Conservation (phyloP, 2,329 filamentous ascomycete species). For the Colletotrichum gloeosporioides region DNA sequence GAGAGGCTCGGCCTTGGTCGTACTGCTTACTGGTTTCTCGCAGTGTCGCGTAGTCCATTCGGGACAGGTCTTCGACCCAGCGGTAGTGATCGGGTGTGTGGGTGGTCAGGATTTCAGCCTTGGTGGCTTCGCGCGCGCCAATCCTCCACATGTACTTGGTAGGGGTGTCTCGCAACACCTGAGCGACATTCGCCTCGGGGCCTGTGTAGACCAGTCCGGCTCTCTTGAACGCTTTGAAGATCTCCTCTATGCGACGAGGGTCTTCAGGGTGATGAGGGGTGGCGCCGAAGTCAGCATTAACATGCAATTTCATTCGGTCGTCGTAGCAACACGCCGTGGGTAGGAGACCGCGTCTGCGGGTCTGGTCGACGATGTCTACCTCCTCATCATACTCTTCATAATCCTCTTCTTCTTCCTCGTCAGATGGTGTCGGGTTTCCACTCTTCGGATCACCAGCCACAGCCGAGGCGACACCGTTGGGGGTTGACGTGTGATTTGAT, state of each 20-base stretch:
- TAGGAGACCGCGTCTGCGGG: conserved; percentile 55
- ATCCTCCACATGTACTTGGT: conserved; percentile 78
- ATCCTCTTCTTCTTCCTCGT: conserved; percentile 39
- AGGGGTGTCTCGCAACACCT: conserved; percentile 58
- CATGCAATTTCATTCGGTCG: conserved; percentile 93
- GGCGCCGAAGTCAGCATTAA: conserved; percentile 77
- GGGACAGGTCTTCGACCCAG: conserved; percentile 71
- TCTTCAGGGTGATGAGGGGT: conserved; percentile 92
- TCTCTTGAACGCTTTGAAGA: conserved; percentile 86
- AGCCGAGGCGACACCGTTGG: conserved; percentile 36
- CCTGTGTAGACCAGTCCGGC: conserved; percentile 77
- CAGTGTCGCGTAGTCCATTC: conserved; percentile 67
- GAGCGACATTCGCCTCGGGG: conserved; percentile 56
- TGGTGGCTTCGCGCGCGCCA: conserved; percentile 75
- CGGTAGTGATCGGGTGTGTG: conserved; percentile 80
- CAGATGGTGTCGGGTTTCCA: conserved; percentile 28
- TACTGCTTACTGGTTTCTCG: conserved; percentile 67
- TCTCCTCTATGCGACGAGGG: conserved; percentile 88
- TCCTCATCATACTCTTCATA: conserved; percentile 31
- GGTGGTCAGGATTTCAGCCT: conserved; percentile 79
- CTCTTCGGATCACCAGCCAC: not conserved
- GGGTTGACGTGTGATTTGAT: conserved; percentile 45
- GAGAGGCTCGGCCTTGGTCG: conserved; percentile 73
- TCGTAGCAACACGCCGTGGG: conserved; percentile 88
- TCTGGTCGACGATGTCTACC: conserved; percentile 40